A percentile compares a stretch with the other conserved stretches of the same genome.
Evolutionary conservation across 495 filamentous ascomycete genomes (phyloP).

Genomic region (Aspergillus indologenus): DNA sequence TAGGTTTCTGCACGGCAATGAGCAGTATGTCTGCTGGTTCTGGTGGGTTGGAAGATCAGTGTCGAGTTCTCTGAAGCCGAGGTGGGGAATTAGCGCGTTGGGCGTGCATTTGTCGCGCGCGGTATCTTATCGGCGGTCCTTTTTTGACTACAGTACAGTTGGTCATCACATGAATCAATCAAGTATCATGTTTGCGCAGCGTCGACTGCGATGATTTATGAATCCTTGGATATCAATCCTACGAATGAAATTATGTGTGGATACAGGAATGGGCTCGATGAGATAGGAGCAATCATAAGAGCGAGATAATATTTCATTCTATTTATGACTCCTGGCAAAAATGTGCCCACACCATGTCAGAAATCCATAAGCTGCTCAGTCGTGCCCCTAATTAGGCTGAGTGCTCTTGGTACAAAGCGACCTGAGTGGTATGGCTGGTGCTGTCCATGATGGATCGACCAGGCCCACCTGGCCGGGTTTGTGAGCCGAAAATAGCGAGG

Average conservation of each 20-base stretch:
- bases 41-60: background rate
- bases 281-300: background rate
- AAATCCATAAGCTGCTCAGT: background rate
- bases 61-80: background rate
- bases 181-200: too few species aligned
- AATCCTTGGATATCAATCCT: too few species aligned
- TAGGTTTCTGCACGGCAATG: background rate
- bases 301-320: background rate
- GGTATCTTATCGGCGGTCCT: slow-evolving; percentile 6
- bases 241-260: too few species aligned
- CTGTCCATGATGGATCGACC: background rate
- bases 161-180: background rate
- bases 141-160: background rate
- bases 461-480: background rate
- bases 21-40: background rate
- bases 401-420: too few species aligned
- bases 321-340: background rate
- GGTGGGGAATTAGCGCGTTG: background rate
- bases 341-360: background rate
- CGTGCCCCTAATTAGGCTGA: too few species aligned
- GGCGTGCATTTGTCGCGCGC: background rate
- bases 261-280: background rate
- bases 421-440: background rate
- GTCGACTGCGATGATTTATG: too few species aligned
- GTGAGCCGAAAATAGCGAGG: background rate